Evolutionary conservation across 192 early-diverging fungal genomes (phyloP).

Genomic region (Spinellus fusiger): DNA sequence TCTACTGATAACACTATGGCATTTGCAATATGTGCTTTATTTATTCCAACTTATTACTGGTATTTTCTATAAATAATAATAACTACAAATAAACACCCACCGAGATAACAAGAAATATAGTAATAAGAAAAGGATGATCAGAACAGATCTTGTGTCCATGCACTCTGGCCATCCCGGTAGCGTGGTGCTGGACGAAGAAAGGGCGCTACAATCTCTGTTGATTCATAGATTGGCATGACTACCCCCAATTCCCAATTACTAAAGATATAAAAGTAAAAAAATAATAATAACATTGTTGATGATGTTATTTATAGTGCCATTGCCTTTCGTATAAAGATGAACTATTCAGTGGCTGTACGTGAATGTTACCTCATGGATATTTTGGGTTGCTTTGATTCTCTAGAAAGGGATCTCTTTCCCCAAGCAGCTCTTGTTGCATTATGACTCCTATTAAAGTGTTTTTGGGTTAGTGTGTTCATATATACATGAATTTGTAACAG

Average conservation of each 20-base stretch:
- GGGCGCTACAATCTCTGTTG: constrained; percentile 18
- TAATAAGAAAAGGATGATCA: too few species aligned
- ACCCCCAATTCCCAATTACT: constrained; percentile 39
- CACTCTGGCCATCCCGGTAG: constrained; percentile 15
- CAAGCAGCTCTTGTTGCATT: constrained; percentile 28
- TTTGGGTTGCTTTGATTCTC: constrained; percentile 16
- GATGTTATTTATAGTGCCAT: not conserved
- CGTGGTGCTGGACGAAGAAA: constrained; percentile 18
- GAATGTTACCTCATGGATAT: constrained; percentile 25
- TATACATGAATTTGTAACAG: not conserved
- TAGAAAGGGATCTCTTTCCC: constrained; percentile 17
- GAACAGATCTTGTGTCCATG: constrained; percentile 23
- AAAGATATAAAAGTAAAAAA: not conserved
- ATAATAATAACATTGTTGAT: not conserved
- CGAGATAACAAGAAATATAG: too few species aligned
- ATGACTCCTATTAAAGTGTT: constrained; percentile 15
- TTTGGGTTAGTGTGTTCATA: not conserved
- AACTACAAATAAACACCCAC: too few species aligned
- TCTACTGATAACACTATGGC: too few species aligned
- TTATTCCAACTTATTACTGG: too few species aligned
- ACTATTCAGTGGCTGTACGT: not conserved
- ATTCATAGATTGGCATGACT: constrained; percentile 19
- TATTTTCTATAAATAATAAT: too few species aligned
- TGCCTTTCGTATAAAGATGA: not conserved
- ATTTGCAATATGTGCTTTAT: too few species aligned